Evolutionary conservation across 129 eudicot species (phyloP).

Genomic region (Chrysanthemum seticuspe): DNA sequence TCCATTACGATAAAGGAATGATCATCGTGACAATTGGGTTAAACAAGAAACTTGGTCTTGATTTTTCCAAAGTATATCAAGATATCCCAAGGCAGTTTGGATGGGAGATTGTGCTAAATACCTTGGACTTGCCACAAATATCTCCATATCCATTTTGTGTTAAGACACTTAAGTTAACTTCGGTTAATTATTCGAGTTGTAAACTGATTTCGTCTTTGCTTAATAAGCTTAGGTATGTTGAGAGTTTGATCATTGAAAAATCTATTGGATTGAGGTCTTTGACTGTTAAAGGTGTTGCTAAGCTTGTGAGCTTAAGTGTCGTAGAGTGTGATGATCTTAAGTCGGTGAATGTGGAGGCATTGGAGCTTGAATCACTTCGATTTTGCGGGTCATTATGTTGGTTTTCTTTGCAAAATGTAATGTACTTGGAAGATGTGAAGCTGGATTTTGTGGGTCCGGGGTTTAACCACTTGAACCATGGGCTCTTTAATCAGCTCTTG

Average conservation of each 20-base stretch:
- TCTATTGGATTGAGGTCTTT: constrained; percentile 31
- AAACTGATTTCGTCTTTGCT: constrained; percentile 21
- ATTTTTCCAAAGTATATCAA: constrained; percentile 28
- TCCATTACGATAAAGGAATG: constrained; percentile 12
- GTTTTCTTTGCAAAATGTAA: constrained; percentile 6
- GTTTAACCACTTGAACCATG: constrained; percentile 5
- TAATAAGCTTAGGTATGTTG: constrained; percentile 30
- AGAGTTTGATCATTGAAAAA: constrained; percentile 30
- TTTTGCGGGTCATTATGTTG: constrained; percentile 14
- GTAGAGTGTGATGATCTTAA: constrained; percentile 23
- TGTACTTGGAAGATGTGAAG: constrained; percentile 17
- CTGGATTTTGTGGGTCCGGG: constrained; percentile 16
- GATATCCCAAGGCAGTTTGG: constrained; percentile 29
- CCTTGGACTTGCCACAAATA: constrained; percentile 16
- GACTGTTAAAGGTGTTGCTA: constrained; percentile 21
- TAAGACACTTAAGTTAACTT: constrained; percentile 23
- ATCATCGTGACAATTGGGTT: constrained; percentile 17
- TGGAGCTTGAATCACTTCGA: constrained; percentile 24
- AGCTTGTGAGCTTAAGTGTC: constrained; percentile 14
- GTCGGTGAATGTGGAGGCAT: constrained; percentile 14
- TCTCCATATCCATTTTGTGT: constrained; percentile 17
- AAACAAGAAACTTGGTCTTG: constrained; percentile 23
- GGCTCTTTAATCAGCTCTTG: constrained; percentile 2
- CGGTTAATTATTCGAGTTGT: constrained; percentile 19
- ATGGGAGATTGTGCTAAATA: constrained; percentile 26